Evolutionary conservation across 352 stramenopile species (phyloP), one percentile per base, ranked within the genome.

Genomic region (Vaucheria bursata): DNA sequence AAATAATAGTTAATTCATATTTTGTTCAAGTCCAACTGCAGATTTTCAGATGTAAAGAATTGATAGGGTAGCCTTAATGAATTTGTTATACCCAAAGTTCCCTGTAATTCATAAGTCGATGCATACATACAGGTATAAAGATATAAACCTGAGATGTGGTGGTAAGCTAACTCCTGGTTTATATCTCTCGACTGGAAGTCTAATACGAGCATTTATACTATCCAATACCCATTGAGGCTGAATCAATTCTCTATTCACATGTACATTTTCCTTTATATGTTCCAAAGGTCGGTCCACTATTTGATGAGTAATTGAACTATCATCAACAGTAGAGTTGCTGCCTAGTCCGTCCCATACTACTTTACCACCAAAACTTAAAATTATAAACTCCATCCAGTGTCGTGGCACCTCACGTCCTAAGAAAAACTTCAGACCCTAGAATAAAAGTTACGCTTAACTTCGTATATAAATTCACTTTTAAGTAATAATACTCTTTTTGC

Each of bases 171-270:
- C 77, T 38, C 77, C 77, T 5, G 77, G 77, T 34, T 33, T 53
- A 49, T 82, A 82, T 31, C 37, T 34, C 18, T 75, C 37, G 2
- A 2, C 85, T 0, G 96, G 95, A 64, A 99, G 83, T 37, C 97
- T 64, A 50, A 98, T 89, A 39, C 91, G 88, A 75, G 97, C 97
- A 87, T 99, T 99, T 35, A 97, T 88, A 35, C 88, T 94, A 88
- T 99, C 96, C 69, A 99, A 94, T 32, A 99, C 88, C 96, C 96
- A 99, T 85, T 99, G 96, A 38, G 96, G 96, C 88, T 99, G 96
- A 52, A 99, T 89, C 79, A 96, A 98, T 86, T 99, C 96, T 1
- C 80, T 53, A n/a, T n/a, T n/a, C n/a, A n/a, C n/a, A n/a, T n/a
- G n/a, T n/a, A n/a, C n/a, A n/a, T n/a, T n/a, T n/a, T n/a, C n/a